Evolutionary conservation across 2,329 filamentous ascomycete genomes (phyloP), one percentile per base, ranked within the genome.

Genomic region (Neofusicoccum cordaticola): DNA sequence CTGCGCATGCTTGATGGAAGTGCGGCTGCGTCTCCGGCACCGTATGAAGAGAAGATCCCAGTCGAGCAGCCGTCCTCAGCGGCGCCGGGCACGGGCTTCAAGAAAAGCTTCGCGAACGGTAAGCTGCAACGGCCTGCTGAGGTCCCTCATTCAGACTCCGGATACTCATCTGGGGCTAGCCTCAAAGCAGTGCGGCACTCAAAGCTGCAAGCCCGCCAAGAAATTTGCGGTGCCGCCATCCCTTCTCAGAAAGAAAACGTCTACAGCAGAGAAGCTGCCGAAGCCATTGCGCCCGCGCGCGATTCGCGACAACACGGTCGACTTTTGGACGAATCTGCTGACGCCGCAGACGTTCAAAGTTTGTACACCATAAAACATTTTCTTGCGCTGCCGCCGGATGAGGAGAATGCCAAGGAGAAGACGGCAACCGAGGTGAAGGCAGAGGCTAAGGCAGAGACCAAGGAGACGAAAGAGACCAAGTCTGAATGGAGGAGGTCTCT

Each of bases 141-240:
- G 22, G 42, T 34, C 22, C 44, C 63, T 44, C 76, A 76, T 45
- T 68, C 72, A 1, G 77, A 79, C 62, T 79, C 77, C 9, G 77
- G 77, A 0, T 79, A 79, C 65, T 78, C 75, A 2, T 78, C 77
- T 57, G 71, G 71, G n/a, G 70, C 69, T n/a, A 77, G 75, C 67
- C 66, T 64, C 41, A 64, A 64, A 39, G 62, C 62, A 34, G 52
- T 58, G 41, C 22, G 34, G 41, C 27, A 17, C n/a, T 60, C 56
- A 4, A 34, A 37, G 31, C 17, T n/a, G 27, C 56, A 60, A 19
- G 27, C 6, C 41, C 8, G 17, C 8, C 15, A 39, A 17, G 7
- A 17, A 19, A 15, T 11, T 19, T 13, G 27, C 27, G 34, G 5
- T 37, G 34, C 31, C 15, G 31, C 31, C 50, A 12, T 9, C 34